Evolutionary conservation across 2,329 filamentous ascomycete species (phyloP), one percentile per base, ranked within the genome.

Genomic region (Venturia pyrina): DNA sequence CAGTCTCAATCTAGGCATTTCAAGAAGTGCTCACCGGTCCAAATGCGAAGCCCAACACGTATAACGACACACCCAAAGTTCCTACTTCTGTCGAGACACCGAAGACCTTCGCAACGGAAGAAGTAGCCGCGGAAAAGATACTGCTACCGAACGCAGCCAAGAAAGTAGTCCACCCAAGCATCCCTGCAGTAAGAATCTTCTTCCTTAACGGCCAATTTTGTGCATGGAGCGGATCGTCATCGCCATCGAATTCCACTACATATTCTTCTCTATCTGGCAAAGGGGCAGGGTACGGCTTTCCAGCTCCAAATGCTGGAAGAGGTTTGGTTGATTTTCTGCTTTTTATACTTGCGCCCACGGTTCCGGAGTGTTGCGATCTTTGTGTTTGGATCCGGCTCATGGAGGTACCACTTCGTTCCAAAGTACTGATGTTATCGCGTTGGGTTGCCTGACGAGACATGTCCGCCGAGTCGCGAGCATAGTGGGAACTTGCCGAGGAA

Each of bases 161-260:
- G 71, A 92, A 79, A 21, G 89, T 91, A 17, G 88, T 90, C 71
- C 87, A 92, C 19, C 87, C 89, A 53, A 93, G 79, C 71, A 91
- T 87, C 50, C 82, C 81, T 24, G 86, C 85, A 0, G 87, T 90
- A 5, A 84, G 70, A 48, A 91, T 62, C 86, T 96, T 96, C 80
- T 90, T 93, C 73, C 79, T 84, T 65, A 89, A 72, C 0, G 89
- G 83, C 92, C 92, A 96, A 74, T 96, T 96, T 78, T 93, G 89
- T 0, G 91, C 89, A 75, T 96, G 91, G 67, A 93, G 73, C 2
- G 91, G 91, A 72, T 96, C 92, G 69, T 92, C 83, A 1, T 86
- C 88, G 0, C 91, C 92, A 70, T 93, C 88, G 72, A 96, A 96
- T 50, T 83, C 89, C 56, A 93, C 89, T 0, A 92, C 89, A 72